Base-by-base conservation (phyloP, 768 basidiomycete genomes). In the Amanita inopinata region DNA sequence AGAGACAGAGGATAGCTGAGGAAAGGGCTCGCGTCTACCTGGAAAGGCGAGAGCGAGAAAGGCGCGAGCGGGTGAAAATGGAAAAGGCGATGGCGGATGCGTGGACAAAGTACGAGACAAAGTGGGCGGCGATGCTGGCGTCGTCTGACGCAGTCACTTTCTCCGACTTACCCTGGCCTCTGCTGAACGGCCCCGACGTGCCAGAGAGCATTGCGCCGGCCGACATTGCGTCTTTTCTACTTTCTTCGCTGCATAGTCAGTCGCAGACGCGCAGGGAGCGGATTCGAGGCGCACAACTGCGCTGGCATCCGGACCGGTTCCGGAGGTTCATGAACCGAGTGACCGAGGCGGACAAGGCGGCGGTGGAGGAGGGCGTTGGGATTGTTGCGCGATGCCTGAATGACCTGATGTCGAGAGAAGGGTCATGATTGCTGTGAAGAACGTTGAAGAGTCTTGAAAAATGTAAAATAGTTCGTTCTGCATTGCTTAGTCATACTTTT, bases 271-370 rank as follows among this genome's bases (percentile, higher is more conserved):
- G 66, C 48, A 83, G 76, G 56, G 82, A 86, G 42, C 69, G 82
- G 45, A 71, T 86, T 46, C 72, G 76, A 34, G 65, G 59, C 19
- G 83, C 81, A 0, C 70, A 83, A 57, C 70, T 83, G 15, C 68
- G 82, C 32, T 88, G 84, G 84, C 86, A 90, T 54, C 87, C 86
- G 2, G 86, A 89, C 58, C 64, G 83, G 33, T 87, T 87, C 62
- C 61, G 71, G 44, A 63, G 80, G 28, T 47, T 82, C 32, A 56
- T 82, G 40, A 56, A 52, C 10, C 66, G 74, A 51, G 74, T 86
- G 2, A 55, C 51, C 3, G 71, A 69, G 27, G 61, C 62, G 36
- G 82, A 87, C 27, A 73, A 54, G 52, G 62, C 48, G 14, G 51
- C 50, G 23, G 75, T 86, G 3, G 75, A 82, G 51, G 73, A 74